A percentile compares a stretch with the other conserved stretches of the same genome.
Evolutionary conservation across 441 rosid genomes (phyloP).

Genomic region (Iberis amara): DNA sequence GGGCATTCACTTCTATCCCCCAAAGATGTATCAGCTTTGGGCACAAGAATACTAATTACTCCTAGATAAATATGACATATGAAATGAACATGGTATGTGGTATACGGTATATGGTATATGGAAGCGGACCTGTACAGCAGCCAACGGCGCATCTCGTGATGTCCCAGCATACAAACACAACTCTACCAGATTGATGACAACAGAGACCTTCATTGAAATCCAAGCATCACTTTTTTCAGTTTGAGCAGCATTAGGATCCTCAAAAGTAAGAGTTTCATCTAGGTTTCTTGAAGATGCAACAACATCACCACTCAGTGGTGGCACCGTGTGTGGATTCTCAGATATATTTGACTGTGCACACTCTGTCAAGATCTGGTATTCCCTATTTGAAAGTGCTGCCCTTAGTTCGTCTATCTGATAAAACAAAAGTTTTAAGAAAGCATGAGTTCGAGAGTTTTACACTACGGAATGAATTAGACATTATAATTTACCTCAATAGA

Average conservation of each 20-base stretch:
- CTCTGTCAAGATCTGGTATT: slow-evolving; percentile 87
- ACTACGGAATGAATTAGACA: slow-evolving; percentile 17
- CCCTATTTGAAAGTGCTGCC: slow-evolving; percentile 77
- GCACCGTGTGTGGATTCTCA: slow-evolving; percentile 67
- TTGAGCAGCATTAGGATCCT: slow-evolving; percentile 34
- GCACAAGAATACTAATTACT: slow-evolving; percentile 16
- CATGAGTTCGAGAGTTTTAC: slow-evolving; percentile 25
- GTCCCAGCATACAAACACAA: slow-evolving; percentile 70
- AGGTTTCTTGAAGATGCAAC: slow-evolving; percentile 42
- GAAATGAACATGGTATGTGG: slow-evolving; percentile 16
- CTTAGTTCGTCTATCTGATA: slow-evolving; percentile 78
- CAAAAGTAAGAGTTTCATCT: slow-evolving; percentile 41
- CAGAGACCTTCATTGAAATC: slow-evolving; percentile 66
- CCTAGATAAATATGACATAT: slow-evolving; percentile 22
- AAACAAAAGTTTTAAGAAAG: slow-evolving; percentile 31
- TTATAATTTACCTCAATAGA: slow-evolving; percentile 55
- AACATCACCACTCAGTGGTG: slow-evolving; percentile 47
- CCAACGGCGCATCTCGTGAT: slow-evolving; percentile 71
- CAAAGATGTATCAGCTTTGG: slow-evolving; percentile 8
- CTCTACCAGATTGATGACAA: slow-evolving; percentile 67
- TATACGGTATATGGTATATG: neutral
- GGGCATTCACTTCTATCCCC: slow-evolving; percentile 10
- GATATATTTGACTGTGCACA: slow-evolving; percentile 87
- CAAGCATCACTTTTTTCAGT: slow-evolving; percentile 43
- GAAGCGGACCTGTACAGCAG: slow-evolving; percentile 68